Evolutionary conservation across 495 filamentous ascomycete species (phyloP), one percentile per base, ranked within the genome.

Genomic region (Aspergillus panamensis): DNA sequence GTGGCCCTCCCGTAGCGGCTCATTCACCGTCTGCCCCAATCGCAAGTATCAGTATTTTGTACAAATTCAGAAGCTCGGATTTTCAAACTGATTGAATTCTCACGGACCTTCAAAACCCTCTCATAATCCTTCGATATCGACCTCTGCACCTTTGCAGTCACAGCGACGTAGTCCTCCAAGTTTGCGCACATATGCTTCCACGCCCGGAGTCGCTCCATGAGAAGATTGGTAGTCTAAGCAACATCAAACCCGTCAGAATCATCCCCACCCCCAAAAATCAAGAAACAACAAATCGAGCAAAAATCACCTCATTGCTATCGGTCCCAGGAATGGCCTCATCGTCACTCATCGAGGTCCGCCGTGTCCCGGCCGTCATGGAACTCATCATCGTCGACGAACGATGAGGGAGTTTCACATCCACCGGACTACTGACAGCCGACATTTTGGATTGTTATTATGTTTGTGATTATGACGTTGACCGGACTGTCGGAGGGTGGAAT

Each of bases 151-250:
- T 91, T 96, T 68, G 96, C 91, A 20, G 88, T 90, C 10, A 86
- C 84, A 39, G 75, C 71, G 59, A 98, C 81, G 68, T 97, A 98
- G 50, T 92, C 89, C 71, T 97, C 92, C 29, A 98, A 74, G 69
- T 96, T 92, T 52, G 77, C 88, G 53, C 91, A 88, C 59, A 91
- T 90, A 69, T 98, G 95, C 67, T 97, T 98, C 89, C 90, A 98
- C 33, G 95, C 95, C 61, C 85, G 85, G 53, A 97, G 80, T 54
- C 94, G 85, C 73, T 97, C 87, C 17, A 87, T 75, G 51, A 98
- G 84, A 21, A 97, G 79, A 53, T 82, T 86, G 40, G 88, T 85
- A 12, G 88, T 87, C 82, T 93, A 58, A 32, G 31, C 8, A 37
- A 31, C 1, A 21, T 21, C 4, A 45, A 37, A 5, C 3, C 31